These are phyloP conservation scores for Suhomyces sp. DNA, from an alignment of 805 yeast genomes.

Conservation along the genomic window DNA sequence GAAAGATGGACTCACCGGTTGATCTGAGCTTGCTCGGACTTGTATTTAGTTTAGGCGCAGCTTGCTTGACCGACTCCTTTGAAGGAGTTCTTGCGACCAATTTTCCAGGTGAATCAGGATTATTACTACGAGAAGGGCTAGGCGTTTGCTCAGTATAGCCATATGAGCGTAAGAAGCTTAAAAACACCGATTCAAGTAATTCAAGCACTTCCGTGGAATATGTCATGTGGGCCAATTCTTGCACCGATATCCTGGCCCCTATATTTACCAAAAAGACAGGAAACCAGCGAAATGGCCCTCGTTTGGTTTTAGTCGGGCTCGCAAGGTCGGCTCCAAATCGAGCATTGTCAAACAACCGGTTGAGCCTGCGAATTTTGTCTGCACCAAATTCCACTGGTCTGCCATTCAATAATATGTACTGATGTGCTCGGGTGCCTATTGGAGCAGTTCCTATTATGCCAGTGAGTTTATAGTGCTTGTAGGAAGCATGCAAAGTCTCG, in stretches of 20 bases:
- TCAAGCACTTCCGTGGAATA: constrained; percentile 19
- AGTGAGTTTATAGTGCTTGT: constrained; percentile 21
- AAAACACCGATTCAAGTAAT: constrained; percentile 27
- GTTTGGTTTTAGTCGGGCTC: constrained; percentile 4
- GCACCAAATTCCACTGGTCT: constrained; percentile 20
- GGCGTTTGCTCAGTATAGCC: neutral
- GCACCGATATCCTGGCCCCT: constrained; percentile 16
- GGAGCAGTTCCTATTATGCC: constrained; percentile 42
- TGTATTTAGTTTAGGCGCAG: too few species aligned
- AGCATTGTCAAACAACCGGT: constrained; percentile 19
- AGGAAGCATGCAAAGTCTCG: constrained; percentile 25
- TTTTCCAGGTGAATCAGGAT: too few species aligned
- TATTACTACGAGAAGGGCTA: neutral
- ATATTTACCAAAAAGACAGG: constrained; percentile 41
- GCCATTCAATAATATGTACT: constrained; percentile 46
- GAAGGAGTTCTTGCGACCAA: neutral
- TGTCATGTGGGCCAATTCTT: constrained; percentile 45
- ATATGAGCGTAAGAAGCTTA: constrained; percentile 5
- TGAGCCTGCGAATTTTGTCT: constrained; percentile 16
- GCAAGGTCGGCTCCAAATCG: constrained; percentile 13
- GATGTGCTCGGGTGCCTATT: constrained; percentile 35
- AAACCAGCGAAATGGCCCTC: constrained; percentile 30
- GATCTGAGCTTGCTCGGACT: too few species aligned
- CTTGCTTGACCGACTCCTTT: too few species aligned
- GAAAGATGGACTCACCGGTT: too few species aligned